These are phyloP conservation scores for Echeveria elegans DNA, from an alignment of 164 flowering plant genomes.

Conservation along the genomic window DNA sequence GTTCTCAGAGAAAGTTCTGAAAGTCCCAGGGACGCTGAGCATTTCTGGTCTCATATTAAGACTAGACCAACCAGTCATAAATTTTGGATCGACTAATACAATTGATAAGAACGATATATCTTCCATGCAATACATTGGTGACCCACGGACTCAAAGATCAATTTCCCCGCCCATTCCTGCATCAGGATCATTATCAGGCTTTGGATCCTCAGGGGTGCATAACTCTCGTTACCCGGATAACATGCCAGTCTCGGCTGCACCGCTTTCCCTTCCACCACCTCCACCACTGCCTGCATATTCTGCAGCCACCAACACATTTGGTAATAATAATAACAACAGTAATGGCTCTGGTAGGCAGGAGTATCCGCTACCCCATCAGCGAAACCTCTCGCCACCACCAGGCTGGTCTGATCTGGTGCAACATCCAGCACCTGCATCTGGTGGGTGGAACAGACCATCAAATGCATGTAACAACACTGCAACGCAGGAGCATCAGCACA, in stretches of 20 bases:
- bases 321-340: constrained; percentile 11
- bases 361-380: constrained; percentile 21
- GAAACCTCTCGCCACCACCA: constrained; percentile 20
- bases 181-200: constrained; percentile 20
- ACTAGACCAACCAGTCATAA: constrained; percentile 44
- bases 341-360: constrained; percentile 27
- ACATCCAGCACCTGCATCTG: constrained; percentile 26
- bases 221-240: constrained; percentile 20
- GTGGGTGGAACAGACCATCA: constrained; percentile 18
- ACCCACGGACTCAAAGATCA: constrained; percentile 23
- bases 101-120: constrained; percentile 30
- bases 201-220: constrained; percentile 20
- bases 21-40: constrained; percentile 85
- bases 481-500: not conserved
- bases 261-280: constrained; percentile 1
- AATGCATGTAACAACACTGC: not conserved
- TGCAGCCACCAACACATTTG: constrained; percentile 19
- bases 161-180: constrained; percentile 30
- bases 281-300: constrained; percentile 13
- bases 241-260: constrained; percentile 19
- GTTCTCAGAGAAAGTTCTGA: constrained; percentile 82
- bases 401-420: constrained; percentile 34
- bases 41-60: constrained; percentile 85
- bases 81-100: constrained; percentile 30
- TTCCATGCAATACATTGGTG: constrained; percentile 27